phyloP scores from a whole-genome alignment of 176 grass and related monocot genomes.

The Bromus sterilis region DNA sequence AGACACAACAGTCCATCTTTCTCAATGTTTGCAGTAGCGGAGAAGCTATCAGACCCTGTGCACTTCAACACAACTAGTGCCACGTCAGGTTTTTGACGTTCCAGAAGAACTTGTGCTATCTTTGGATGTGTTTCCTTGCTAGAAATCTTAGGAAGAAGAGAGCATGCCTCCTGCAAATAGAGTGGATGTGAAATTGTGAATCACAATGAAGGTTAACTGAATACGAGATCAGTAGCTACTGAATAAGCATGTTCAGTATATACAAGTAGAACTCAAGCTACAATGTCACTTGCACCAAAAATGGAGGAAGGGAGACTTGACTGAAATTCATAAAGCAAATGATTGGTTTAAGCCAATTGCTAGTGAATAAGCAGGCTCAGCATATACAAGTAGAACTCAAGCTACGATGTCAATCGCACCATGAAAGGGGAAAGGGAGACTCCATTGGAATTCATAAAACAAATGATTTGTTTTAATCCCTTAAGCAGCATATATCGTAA shows the following conservation, averaged over 20 bases:
- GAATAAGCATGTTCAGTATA: not conserved
- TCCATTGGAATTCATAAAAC: not conserved
- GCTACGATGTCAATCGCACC: not conserved
- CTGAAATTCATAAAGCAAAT: slow-evolving; percentile 1
- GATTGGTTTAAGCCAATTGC: not conserved
- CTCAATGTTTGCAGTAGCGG: slow-evolving; percentile 26
- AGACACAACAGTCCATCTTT: slow-evolving; percentile 44
- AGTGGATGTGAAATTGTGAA: slow-evolving; percentile 12
- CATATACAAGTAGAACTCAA: not conserved
- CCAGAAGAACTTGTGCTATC: slow-evolving; percentile 85
- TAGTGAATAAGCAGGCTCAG: not conserved
- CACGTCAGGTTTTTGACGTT: slow-evolving; percentile 63
- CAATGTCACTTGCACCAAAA: not conserved
- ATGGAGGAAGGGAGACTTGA: not conserved
- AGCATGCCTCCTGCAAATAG: slow-evolving; percentile 58
- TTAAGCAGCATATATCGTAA: not conserved
- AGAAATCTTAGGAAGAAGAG: slow-evolving; percentile 68
- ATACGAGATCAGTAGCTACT: not conserved
- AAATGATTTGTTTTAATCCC: not conserved
- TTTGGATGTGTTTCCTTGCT: slow-evolving; percentile 83
- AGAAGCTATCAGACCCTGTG: slow-evolving; percentile 49
- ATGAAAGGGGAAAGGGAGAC: not conserved
- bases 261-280: slow-evolving; percentile 1
- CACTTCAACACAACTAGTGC: slow-evolving; percentile 68
- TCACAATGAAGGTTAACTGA: not conserved